Evolutionary conservation across 768 basidiomycete species (phyloP).

Genomic region (Macrolepiota dolichaula): DNA sequence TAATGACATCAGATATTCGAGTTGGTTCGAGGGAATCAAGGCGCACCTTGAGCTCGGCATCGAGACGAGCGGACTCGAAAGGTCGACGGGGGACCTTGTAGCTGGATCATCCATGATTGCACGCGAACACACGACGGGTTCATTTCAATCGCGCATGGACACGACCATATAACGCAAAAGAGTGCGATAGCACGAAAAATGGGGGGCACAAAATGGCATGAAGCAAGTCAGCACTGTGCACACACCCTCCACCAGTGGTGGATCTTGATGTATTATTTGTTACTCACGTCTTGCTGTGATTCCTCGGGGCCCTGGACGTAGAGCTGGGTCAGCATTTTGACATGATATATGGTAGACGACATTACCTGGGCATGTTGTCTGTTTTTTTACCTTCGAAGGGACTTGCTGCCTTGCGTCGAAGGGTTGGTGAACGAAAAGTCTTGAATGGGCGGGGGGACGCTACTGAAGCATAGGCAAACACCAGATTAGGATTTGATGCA

Average conservation of each 20-base stretch:
- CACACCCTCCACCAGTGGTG: slow-evolving; percentile 64
- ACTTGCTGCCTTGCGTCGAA: slow-evolving; percentile 22
- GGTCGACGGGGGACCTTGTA: slow-evolving; percentile 99
- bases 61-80: slow-evolving; percentile 97
- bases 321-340: slow-evolving; percentile 23
- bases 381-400: slow-evolving; percentile 46
- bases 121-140: background rate
- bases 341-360: slow-evolving; percentile 21
- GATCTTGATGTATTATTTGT: slow-evolving; percentile 48
- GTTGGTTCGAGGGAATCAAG: background rate
- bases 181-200: slow-evolving; percentile 41
- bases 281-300: slow-evolving; percentile 93
- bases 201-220: slow-evolving; percentile 56
- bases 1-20: background rate
- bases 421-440: background rate
- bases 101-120: slow-evolving; percentile 39
- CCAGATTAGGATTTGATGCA: slow-evolving; percentile 24
- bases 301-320: slow-evolving; percentile 75
- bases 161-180: slow-evolving; percentile 16
- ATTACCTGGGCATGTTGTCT: slow-evolving; percentile 83
- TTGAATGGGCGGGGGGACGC: slow-evolving; percentile 13
- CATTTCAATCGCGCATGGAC: slow-evolving; percentile 1
- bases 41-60: slow-evolving; percentile 95
- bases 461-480: slow-evolving; percentile 35
- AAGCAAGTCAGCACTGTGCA: slow-evolving; percentile 51